Evolutionary conservation across 1,284 basidiomycete species (phyloP), one percentile per base, ranked within the genome.

Genomic region (Fomitopsis betulina): DNA sequence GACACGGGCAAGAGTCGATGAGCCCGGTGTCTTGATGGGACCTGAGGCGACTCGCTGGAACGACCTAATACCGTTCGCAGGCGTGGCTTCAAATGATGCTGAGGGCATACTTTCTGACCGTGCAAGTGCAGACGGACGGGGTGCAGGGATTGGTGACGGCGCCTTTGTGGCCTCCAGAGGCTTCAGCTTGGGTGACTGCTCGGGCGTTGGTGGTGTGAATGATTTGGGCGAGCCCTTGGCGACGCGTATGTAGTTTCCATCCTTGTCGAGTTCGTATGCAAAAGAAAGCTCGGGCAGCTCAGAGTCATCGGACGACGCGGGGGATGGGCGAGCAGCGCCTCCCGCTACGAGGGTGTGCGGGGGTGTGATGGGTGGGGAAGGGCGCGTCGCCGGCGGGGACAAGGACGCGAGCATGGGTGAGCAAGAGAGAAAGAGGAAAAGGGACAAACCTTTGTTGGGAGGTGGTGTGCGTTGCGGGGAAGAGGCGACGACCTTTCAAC

Each of bases 11-110:
- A 67, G 53, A 49, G 63, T 66, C 12, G 67, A 61, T 17, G 66
- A 61, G 1, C 66, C 66, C 0, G 76, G 73, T 0, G 76, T 75
- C 5, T 68, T 63, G 37, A 63, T 32, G 10, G 86, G 81, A 25
- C 80, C 83, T 5, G 87, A 90, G 2, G 79, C 75, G 39, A 81
- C 77, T 58, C 87, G 84, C 63, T 83, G 80, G 65, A 90, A 84
- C 4, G 81, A 81, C 62, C 73, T 80, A 1, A 71, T 45, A 59
- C 70, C 56, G 65, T 70, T 58, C 55, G 74, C 56, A 58, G 69
- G 57, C 59, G 68, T 53, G 53, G 70, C 62, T 57, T 71, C 60
- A 15, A 33, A 54, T 58, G 68, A 47, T 52, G 61, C 60, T 63
- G 68, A 57, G 57, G 70, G 72, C 8, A 70, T 77, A 64, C 83